These are phyloP conservation scores for Cephalotrichum gorgonifer DNA, from an alignment of 2,329 filamentous ascomycete genomes.

Conservation along the genomic window DNA sequence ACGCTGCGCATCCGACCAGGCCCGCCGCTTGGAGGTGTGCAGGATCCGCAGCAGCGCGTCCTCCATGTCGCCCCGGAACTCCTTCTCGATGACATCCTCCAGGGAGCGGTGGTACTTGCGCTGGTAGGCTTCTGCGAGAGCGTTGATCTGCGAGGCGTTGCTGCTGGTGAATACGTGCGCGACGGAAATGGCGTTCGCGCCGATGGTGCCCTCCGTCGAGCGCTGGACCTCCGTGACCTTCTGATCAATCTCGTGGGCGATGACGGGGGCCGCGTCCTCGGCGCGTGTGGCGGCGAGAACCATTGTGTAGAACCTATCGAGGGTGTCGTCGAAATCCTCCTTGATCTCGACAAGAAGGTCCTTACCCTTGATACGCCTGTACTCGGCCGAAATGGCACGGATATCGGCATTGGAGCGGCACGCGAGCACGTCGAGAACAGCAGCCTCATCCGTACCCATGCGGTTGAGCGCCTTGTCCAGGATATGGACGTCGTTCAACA, in stretches of 20 bases:
- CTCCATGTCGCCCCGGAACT: conserved; percentile 22
- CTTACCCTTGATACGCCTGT: conserved; percentile 14
- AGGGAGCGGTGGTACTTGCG: conserved; percentile 21
- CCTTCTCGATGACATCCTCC: conserved; percentile 21
- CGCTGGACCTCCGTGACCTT: conserved; percentile 21
- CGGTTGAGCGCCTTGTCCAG: conserved; percentile 19
- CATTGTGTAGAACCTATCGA: conserved; percentile 23
- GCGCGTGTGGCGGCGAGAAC: conserved; percentile 15
- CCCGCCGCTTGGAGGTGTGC: conserved; percentile 12
- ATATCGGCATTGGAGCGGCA: conserved; percentile 25
- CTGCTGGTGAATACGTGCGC: conserved; percentile 19
- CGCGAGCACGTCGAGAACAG: conserved; percentile 22
- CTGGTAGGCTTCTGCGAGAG: conserved; percentile 17
- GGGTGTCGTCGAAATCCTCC: conserved; percentile 18
- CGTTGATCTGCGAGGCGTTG: conserved; percentile 20
- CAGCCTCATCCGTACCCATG: conserved; percentile 20
- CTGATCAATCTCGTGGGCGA: conserved; percentile 18
- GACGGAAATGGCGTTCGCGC: conserved; percentile 19
- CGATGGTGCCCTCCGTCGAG: conserved; percentile 19
- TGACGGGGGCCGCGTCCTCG: conserved; percentile 16
- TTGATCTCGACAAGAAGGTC: conserved; percentile 20
- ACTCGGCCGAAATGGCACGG: conserved; percentile 19
- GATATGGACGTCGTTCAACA: conserved; percentile 19
- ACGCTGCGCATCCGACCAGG: conserved; percentile 14
- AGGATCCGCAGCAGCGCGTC: conserved; percentile 21